These are phyloP conservation scores for Saccharomyces paradoxus DNA, from an alignment of 805 yeast species.

Conservation along the genomic window DNA sequence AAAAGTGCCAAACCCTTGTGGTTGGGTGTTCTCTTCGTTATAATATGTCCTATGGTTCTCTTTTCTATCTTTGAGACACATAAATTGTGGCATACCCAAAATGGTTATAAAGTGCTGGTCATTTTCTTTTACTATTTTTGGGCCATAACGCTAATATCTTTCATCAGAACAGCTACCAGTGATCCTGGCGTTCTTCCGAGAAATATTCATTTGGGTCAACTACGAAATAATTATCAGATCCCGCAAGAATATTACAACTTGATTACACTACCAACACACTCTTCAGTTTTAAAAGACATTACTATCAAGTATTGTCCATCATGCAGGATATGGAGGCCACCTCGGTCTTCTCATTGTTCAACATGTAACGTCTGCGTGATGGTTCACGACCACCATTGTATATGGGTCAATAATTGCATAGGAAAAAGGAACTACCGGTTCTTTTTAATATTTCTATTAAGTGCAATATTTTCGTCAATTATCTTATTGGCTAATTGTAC, in stretches of 20 bases:
- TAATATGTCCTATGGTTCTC: slow-evolving; percentile 43
- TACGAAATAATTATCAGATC: slow-evolving; percentile 29
- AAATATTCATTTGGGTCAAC: slow-evolving; percentile 47
- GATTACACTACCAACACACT: slow-evolving; percentile 40
- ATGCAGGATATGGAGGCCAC: slow-evolving; percentile 70
- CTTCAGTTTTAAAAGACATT: slow-evolving; percentile 2
- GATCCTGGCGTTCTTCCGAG: slow-evolving; percentile 71
- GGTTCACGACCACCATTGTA: slow-evolving; percentile 63
- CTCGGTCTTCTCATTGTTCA: slow-evolving; percentile 68
- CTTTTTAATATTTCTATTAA: slow-evolving; percentile 45
- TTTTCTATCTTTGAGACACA: slow-evolving; percentile 43
- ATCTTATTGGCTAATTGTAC: slow-evolving; percentile 20
- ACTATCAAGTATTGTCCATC: slow-evolving; percentile 51
- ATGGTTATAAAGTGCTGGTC: slow-evolving; percentile 29
- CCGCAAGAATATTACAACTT: slow-evolving; percentile 54
- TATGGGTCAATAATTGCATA: slow-evolving; percentile 65
- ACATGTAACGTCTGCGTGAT: slow-evolving; percentile 57
- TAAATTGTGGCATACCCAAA: slow-evolving; percentile 16
- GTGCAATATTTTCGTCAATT: slow-evolving; percentile 27
- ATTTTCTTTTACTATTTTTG: slow-evolving; percentile 53
- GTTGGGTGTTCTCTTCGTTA: slow-evolving; percentile 28
- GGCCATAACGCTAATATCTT: slow-evolving; percentile 41
- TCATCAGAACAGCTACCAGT: slow-evolving; percentile 44
- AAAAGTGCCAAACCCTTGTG: slow-evolving; percentile 35
- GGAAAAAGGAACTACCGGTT: slow-evolving; percentile 65